Evolutionary conservation across 2,329 filamentous ascomycete species (phyloP).

Genomic region (Dactylellina drechsleri): DNA sequence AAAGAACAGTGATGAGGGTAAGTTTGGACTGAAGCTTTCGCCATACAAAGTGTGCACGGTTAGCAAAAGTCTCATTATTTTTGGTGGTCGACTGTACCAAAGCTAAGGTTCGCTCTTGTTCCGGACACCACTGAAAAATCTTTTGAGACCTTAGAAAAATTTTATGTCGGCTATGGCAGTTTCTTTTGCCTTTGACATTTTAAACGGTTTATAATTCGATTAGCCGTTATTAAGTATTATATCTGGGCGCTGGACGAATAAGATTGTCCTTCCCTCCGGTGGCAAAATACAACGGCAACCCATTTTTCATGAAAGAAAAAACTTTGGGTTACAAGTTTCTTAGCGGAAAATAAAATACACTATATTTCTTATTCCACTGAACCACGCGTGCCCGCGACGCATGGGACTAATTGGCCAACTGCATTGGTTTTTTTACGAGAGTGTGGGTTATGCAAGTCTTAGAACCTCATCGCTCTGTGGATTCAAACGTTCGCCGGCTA

Average conservation of each 20-base stretch:
- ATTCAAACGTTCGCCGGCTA: slow-evolving; percentile 32
- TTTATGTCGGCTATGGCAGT: slow-evolving; percentile 1
- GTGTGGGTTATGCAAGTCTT: too few species aligned
- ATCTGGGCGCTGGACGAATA: background rate
- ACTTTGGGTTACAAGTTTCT: too few species aligned
- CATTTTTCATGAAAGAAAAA: slow-evolving; percentile 22
- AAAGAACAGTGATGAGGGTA: too few species aligned
- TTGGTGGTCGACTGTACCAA: background rate
- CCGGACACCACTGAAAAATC: background rate
- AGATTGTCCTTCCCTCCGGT: slow-evolving; percentile 9
- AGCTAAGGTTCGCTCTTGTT: background rate
- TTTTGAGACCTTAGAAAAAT: background rate
- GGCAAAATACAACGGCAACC: slow-evolving; percentile 13
- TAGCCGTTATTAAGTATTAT: slow-evolving; percentile 3
- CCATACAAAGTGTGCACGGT: too few species aligned
- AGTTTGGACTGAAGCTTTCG: too few species aligned
- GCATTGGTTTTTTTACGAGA: too few species aligned
- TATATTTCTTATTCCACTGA: slow-evolving; percentile 52
- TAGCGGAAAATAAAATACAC: slow-evolving; percentile 1
- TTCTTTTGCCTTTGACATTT: slow-evolving; percentile 6
- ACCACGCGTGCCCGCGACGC: slow-evolving; percentile 9
- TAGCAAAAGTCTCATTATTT: too few species aligned
- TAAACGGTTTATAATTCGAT: slow-evolving; percentile 5
- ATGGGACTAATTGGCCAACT: too few species aligned
- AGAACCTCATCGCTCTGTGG: background rate